Conservation (phyloP, 768 basidiomycete species). For the Butyriboletus loyo region DNA sequence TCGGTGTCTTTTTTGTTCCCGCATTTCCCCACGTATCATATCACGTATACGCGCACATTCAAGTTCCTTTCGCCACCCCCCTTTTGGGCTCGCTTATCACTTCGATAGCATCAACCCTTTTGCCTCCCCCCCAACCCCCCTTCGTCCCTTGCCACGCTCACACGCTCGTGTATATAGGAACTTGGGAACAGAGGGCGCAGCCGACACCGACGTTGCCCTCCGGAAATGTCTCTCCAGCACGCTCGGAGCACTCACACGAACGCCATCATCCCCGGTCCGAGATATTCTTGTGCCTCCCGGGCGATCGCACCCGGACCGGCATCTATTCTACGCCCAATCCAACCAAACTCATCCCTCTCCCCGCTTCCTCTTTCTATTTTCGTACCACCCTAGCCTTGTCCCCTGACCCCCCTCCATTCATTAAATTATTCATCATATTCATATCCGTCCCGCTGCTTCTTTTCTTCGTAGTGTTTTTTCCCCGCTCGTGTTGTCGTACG, state of each 20-base stretch:
- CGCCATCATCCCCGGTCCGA: slow-evolving; percentile 56
- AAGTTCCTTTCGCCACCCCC: background rate
- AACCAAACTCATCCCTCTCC: background rate
- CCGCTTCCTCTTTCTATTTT: too few species aligned
- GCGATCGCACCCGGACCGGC: slow-evolving; percentile 61
- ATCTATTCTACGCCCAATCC: slow-evolving; percentile 45
- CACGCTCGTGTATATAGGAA: slow-evolving; percentile 37
- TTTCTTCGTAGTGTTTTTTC: background rate
- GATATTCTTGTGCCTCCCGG: slow-evolving; percentile 58
- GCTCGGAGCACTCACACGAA: slow-evolving; percentile 35
- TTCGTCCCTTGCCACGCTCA: background rate
- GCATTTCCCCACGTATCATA: background rate
- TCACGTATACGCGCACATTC: background rate
- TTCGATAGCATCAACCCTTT: background rate
- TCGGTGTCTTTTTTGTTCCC: too few species aligned
- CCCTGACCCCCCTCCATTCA: background rate
- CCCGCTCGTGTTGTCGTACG: background rate
- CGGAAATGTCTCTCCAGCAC: slow-evolving; percentile 51
- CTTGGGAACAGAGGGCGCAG: slow-evolving; percentile 66
- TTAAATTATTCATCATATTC: too few species aligned
- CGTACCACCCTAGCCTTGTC: background rate
- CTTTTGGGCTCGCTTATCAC: slow-evolving; percentile 1
- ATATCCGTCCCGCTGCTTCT: background rate
- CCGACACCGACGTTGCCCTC: slow-evolving; percentile 56
- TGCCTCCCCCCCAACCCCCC: too few species aligned